Percentiles rank a stretch among this genome's conserved stretches.
Evolutionary conservation across 2,329 filamentous ascomycete genomes (phyloP).

Genomic region (Beauveria sp.): DNA sequence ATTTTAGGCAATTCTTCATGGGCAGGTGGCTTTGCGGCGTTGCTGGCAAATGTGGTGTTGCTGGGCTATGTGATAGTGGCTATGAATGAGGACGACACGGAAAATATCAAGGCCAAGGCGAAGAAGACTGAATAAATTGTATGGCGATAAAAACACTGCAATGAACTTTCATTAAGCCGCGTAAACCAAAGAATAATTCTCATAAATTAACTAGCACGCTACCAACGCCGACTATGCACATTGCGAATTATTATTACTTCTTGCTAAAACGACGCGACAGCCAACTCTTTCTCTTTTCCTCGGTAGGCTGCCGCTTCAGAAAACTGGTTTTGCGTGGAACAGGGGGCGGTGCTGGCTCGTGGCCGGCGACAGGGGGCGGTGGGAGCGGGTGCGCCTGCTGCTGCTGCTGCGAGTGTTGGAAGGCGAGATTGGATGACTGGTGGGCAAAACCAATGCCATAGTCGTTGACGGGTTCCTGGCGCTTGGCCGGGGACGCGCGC

Average conservation of each 20-base stretch:
- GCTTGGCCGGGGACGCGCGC: conserved; percentile 53
- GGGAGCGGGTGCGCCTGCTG: conserved; percentile 15
- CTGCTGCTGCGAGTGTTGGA: conserved; percentile 15
- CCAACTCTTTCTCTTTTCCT: conserved; percentile 85
- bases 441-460: conserved; percentile 55
- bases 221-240: conserved; percentile 21
- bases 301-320: conserved; percentile 20
- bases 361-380: conserved; percentile 19
- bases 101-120: conserved; percentile 28
- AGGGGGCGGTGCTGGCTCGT: conserved; percentile 13
- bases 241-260: conserved; percentile 21
- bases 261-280: conserved; percentile 76
- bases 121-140: conserved; percentile 42
- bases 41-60: conserved; percentile 86
- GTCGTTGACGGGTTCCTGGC: conserved; percentile 46
- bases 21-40: conserved; percentile 74
- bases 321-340: conserved; percentile 23
- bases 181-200: conserved; percentile 9
- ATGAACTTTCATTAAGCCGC: background rate
- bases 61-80: conserved; percentile 88
- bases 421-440: conserved; percentile 32
- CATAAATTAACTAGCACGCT: conserved; percentile 17
- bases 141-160: background rate
- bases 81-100: conserved; percentile 71
- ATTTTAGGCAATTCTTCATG: conserved; percentile 74